phyloP scores from a whole-genome alignment of 1,139 yeast species.

The Yamadazyma taylorii region DNA sequence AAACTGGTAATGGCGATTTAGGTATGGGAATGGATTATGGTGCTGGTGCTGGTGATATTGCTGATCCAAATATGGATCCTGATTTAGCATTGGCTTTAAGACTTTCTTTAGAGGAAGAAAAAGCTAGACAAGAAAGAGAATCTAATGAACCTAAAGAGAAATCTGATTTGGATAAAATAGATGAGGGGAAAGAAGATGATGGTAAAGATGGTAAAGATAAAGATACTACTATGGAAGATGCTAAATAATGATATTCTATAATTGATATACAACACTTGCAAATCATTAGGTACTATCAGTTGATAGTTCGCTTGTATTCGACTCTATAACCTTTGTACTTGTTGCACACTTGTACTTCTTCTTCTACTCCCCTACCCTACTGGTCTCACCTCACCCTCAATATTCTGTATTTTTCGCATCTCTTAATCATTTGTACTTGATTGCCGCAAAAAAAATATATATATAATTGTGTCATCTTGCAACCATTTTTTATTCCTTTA shows the following conservation, averaged over 20 bases:
- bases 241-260: constrained; percentile 9
- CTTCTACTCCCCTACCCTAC: too few species aligned
- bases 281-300: too few species aligned
- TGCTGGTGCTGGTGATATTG: constrained; percentile 53
- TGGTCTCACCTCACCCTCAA: too few species aligned
- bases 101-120: constrained; percentile 80
- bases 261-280: not conserved
- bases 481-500: not conserved
- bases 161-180: constrained; percentile 31
- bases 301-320: not conserved
- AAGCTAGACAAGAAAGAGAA: constrained; percentile 71
- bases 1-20: constrained; percentile 42
- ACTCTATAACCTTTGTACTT: not conserved
- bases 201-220: constrained; percentile 17
- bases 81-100: constrained; percentile 94
- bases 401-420: too few species aligned
- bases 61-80: constrained; percentile 94
- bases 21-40: constrained; percentile 46
- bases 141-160: constrained; percentile 39
- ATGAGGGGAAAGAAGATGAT: constrained; percentile 28
- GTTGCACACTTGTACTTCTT: too few species aligned
- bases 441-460: not conserved
- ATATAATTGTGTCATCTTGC: too few species aligned
- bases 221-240: constrained; percentile 20
- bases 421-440: too few species aligned